Evolutionary conservation across 352 stramenopile species (phyloP).

Genomic region (Globisporangium splendens): DNA sequence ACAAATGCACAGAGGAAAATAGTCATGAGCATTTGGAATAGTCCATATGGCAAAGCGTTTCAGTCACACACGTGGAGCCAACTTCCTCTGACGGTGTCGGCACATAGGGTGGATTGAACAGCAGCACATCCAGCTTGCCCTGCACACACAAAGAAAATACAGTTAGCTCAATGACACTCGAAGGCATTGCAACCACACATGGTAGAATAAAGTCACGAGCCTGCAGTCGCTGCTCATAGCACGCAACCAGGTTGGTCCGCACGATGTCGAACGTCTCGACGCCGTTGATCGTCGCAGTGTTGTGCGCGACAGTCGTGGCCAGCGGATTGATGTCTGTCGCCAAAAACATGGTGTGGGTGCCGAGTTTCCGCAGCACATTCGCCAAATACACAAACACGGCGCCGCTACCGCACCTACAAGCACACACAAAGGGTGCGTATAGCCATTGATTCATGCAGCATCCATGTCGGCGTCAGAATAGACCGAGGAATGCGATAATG

Average conservation of each 20-base stretch:
- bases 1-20: not conserved
- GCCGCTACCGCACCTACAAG: conserved; percentile 48
- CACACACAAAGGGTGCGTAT: too few relatives aligned
- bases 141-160: conserved; percentile 9
- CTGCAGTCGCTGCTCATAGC: conserved; percentile 52
- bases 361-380: conserved; percentile 69
- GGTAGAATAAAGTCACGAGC: conserved; percentile 19
- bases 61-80: conserved; percentile 57
- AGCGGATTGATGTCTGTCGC: conserved; percentile 94
- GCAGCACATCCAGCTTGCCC: conserved; percentile 88
- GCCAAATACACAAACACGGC: conserved; percentile 71
- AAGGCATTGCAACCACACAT: not conserved
- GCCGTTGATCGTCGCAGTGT: conserved; percentile 87
- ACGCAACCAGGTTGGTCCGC: conserved; percentile 82
- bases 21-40: too few relatives aligned
- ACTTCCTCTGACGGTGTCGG: conserved; percentile 96
- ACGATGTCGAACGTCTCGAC: conserved; percentile 69
- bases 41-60: not conserved
- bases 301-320: conserved; percentile 72
- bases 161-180: not conserved
- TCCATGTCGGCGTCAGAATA: not conserved
- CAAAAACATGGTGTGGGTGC: conserved; percentile 48
- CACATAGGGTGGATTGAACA: conserved; percentile 99
- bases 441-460: not conserved
- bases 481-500: not conserved